Base-by-base conservation (phyloP, 2,329 filamentous ascomycete genomes). In the Talaromyces pinophilus region DNA sequence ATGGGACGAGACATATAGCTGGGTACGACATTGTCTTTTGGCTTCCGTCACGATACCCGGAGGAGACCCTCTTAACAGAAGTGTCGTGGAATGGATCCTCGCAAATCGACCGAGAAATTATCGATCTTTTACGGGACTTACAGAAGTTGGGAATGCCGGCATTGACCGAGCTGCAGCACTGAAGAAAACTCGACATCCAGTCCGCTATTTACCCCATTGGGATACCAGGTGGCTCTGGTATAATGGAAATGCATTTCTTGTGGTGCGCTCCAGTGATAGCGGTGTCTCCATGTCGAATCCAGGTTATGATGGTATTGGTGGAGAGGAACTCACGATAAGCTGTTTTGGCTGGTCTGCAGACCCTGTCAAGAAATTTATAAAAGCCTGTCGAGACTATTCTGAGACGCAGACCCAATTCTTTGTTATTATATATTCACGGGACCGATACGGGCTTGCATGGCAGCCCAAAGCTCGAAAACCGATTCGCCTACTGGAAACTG, bases 11-110 rank as follows among this genome's bases (percentile, higher is more conserved):
- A 35, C 59, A 2, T 62, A 62, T 19, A 42, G 35, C 52, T 66
- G 64, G 64, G 25, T 62, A 48, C 62, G 50, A 25, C 64, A 50
- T 42, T 66, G 48, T 59, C 55, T 66, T 19, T 25, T 66, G 15
- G 64, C 64, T 48, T 66, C 64, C 10, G 64, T 66, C n/a, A 62
- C 64, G 3, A 59, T 66, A 52, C 64, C 64, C 28, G 64, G 64
- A 57, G 64, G 64, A 11, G 64, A 66, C 28, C 64, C 64, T 57
- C 64, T 66, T 2, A 66, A 66, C 28, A 35, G 48, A 38, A 62
- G 64, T n/a, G 64, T 66, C 2, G 64, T 66, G 48, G 40, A 66
- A 59, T 66, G 64, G 64, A 66, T 66, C 15, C 46, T 66, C 3
- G 46, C 59, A 28, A 66, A 66, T 38, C 59, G 64, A 25, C 28